A percentile compares a stretch with the other conserved stretches of the same genome.
phyloP scores from a whole-genome alignment of 225 moss, liverwort and hornwort genomes.

The Straminergon stramineum region DNA sequence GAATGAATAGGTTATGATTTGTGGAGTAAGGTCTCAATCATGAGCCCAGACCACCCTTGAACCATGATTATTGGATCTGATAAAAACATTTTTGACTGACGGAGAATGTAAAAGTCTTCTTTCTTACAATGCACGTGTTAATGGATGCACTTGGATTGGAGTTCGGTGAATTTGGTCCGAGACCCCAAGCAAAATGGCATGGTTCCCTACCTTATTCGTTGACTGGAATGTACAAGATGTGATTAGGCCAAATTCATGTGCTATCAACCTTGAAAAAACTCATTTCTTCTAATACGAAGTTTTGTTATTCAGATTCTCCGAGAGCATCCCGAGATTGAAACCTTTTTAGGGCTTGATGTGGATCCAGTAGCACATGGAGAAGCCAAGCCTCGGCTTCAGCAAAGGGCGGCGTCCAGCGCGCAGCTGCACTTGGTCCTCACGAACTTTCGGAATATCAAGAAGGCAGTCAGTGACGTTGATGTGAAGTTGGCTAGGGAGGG shows the following conservation, averaged over 20 bases:
- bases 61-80: not conserved
- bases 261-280: not conserved
- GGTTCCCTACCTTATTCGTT: not conserved
- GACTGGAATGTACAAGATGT: not conserved
- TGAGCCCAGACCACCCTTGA: not conserved
- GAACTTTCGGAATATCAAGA: slow-evolving; percentile 80
- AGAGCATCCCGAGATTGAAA: slow-evolving; percentile 73
- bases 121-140: not conserved
- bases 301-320: slow-evolving; percentile 48
- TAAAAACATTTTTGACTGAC: not conserved
- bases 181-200: not conserved
- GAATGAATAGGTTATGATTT: not conserved
- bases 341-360: slow-evolving; percentile 84
- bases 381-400: slow-evolving; percentile 51
- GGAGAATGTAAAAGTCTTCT: not conserved
- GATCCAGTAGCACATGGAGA: slow-evolving; percentile 82
- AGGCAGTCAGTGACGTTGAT: slow-evolving; percentile 34
- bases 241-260: not conserved
- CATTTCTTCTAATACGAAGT: not conserved
- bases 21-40: not conserved
- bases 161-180: not conserved
- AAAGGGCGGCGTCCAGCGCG: slow-evolving; percentile 6
- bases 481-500: slow-evolving; percentile 33
- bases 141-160: not conserved
- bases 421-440: slow-evolving; percentile 50